Conservation (phyloP, 192 early-diverging fungal genomes). For the Backusella australiensis region DNA sequence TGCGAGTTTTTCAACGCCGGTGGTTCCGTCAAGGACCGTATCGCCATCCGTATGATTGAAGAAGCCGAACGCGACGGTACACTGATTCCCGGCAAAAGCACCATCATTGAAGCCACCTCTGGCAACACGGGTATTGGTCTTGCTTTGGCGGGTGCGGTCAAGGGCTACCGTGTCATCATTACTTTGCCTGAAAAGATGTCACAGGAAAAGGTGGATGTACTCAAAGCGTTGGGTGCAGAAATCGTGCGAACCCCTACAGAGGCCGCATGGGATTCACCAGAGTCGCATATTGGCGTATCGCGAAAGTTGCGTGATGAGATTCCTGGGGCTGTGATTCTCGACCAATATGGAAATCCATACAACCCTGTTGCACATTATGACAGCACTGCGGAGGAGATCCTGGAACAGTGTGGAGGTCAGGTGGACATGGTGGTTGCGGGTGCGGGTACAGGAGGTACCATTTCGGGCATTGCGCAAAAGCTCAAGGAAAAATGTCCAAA, state of each 20-base stretch:
- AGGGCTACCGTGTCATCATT: slow-evolving; percentile 97
- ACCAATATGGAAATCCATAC: slow-evolving; percentile 96
- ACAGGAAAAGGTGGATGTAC: slow-evolving; percentile 98
- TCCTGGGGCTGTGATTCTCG: slow-evolving; percentile 93
- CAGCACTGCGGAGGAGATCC: slow-evolving; percentile 83
- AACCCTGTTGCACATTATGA: slow-evolving; percentile 99
- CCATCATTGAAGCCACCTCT: slow-evolving; percentile 98
- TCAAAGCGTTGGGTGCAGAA: slow-evolving; percentile 97
- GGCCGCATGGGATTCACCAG: slow-evolving; percentile 97
- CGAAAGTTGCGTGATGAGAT: slow-evolving; percentile 92
- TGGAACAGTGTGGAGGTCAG: slow-evolving; percentile 77
- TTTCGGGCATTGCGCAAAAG: slow-evolving; percentile 90
- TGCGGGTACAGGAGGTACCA: slow-evolving; percentile 97
- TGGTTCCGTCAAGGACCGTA: slow-evolving; percentile 97
- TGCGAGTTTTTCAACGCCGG: slow-evolving; percentile 99
- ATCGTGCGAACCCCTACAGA: slow-evolving; percentile 99
- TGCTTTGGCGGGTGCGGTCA: slow-evolving; percentile 95
- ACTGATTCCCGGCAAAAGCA: slow-evolving; percentile 84
- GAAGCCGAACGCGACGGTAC: slow-evolving; percentile 90
- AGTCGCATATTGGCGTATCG: slow-evolving; percentile 98
- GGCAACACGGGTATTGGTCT: slow-evolving; percentile 99
- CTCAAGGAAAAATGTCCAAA: slow-evolving; percentile 93
- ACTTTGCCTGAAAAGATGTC: slow-evolving; percentile 99
- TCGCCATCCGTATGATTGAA: slow-evolving; percentile 95
- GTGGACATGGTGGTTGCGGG: slow-evolving; percentile 95